Conservation (phyloP, 805 yeast species). For the Komagataella kurtzmanii region DNA sequence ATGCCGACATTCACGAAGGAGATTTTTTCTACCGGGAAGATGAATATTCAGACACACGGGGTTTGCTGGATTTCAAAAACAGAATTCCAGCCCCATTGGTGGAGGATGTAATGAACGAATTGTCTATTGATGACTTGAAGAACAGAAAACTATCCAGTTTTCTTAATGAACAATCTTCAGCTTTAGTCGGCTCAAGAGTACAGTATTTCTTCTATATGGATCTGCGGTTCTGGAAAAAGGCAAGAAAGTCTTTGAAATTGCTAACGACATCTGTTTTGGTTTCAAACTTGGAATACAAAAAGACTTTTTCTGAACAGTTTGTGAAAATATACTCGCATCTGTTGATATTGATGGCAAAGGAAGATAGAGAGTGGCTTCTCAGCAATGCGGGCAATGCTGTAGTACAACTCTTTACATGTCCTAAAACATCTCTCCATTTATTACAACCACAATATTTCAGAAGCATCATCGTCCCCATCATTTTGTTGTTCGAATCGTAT, state of each 20-base stretch:
- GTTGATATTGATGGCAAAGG: slow-evolving; percentile 29
- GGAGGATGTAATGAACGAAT: not conserved
- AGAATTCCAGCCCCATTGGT: slow-evolving; percentile 5
- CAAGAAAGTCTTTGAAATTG: slow-evolving; percentile 34
- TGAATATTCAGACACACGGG: not conserved
- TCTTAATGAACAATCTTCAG: not conserved
- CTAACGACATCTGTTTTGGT: slow-evolving; percentile 43
- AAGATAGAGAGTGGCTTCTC: slow-evolving; percentile 37
- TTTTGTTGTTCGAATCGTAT: slow-evolving; percentile 24
- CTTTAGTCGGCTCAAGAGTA: slow-evolving; percentile 25
- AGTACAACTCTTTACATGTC: slow-evolving; percentile 30
- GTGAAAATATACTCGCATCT: slow-evolving; percentile 39
- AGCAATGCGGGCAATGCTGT: slow-evolving; percentile 19
- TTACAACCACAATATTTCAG: slow-evolving; percentile 24
- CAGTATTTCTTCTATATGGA: slow-evolving; percentile 49
- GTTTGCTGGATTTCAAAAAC: not conserved
- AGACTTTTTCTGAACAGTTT: slow-evolving; percentile 35
- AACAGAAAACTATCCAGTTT: slow-evolving; percentile 7
- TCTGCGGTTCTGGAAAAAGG: slow-evolving; percentile 37
- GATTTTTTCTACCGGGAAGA: not conserved
- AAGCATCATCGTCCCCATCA: slow-evolving; percentile 32
- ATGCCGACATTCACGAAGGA: slow-evolving; percentile 15
- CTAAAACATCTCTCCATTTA: slow-evolving; percentile 24
- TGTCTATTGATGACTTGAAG: slow-evolving; percentile 9
- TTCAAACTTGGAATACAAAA: slow-evolving; percentile 32